Evolutionary conservation across 169 alveolate species (phyloP).

Genomic region (Eimeria maxima): DNA sequence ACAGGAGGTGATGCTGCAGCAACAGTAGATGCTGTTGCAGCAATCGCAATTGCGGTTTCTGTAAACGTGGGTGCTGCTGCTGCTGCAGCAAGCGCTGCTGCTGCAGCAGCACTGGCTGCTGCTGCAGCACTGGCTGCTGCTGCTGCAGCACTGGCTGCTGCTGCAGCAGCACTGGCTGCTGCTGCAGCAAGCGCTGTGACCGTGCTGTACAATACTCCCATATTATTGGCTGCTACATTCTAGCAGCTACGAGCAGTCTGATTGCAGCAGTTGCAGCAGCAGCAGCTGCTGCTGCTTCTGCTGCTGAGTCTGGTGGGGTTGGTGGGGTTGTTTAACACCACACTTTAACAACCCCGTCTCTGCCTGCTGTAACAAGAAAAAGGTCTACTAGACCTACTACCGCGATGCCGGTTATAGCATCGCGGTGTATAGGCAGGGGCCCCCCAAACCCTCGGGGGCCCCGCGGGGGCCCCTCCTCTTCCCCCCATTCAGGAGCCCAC

Average conservation of each 20-base stretch:
- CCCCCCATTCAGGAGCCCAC: slow-evolving; percentile 45
- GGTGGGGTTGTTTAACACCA: slow-evolving; percentile 64
- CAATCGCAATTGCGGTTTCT: background rate
- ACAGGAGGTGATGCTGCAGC: background rate
- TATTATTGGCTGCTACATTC: too few relatives aligned
- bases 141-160: background rate
- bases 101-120: background rate
- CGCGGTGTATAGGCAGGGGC: slow-evolving; percentile 73
- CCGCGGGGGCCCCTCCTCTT: background rate
- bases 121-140: background rate
- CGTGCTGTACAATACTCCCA: too few relatives aligned
- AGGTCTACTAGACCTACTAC: slow-evolving; percentile 21
- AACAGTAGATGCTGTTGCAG: too few relatives aligned
- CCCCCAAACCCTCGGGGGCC: slow-evolving; percentile 28
- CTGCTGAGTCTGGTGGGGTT: too few relatives aligned
- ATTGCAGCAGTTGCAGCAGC: background rate
- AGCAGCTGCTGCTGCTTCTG: background rate
- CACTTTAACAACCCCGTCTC: slow-evolving; percentile 78
- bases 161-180: background rate
- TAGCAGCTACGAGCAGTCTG: background rate
- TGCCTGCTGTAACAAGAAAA: slow-evolving; percentile 51
- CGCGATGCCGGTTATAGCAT: slow-evolving; percentile 65
- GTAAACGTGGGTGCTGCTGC: background rate
- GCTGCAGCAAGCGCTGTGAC: too few relatives aligned
- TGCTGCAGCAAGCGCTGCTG: slow-evolving; percentile 20